Evolutionary conservation across 768 basidiomycete genomes (phyloP).

Genomic region (Naganishia antarctica): DNA sequence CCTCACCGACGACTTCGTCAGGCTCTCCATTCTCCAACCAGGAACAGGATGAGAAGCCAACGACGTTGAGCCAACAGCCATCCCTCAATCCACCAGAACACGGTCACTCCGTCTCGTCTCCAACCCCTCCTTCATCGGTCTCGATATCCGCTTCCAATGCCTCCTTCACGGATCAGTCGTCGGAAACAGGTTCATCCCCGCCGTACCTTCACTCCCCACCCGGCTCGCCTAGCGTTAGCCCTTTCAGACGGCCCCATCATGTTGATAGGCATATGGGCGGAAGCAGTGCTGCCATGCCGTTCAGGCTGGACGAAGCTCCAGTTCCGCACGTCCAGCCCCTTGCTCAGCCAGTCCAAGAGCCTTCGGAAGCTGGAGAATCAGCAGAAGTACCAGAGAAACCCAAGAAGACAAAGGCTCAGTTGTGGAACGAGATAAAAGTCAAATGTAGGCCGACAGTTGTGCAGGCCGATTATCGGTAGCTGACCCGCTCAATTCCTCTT

Average conservation of each 20-base stretch:
- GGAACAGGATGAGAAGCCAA: conserved; percentile 30
- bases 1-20: conserved; percentile 37
- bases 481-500: not conserved
- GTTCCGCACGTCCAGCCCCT: not conserved
- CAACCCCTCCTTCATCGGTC: not conserved
- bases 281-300: not conserved
- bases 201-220: conserved; percentile 21
- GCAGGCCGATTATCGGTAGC: not conserved
- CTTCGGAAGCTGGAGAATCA: not conserved
- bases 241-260: not conserved
- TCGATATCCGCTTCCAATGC: not conserved
- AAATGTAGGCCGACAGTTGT: conserved; percentile 60
- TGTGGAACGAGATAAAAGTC: conserved; percentile 91
- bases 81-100: not conserved
- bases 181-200: conserved; percentile 17
- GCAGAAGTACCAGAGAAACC: conserved; percentile 5
- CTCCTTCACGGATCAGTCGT: conserved; percentile 5
- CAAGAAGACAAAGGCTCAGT: conserved; percentile 64
- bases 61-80: not conserved
- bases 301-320: not conserved
- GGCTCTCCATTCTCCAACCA: conserved; percentile 37
- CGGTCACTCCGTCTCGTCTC: not conserved
- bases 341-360: not conserved
- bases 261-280: not conserved
- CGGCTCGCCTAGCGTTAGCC: conserved; percentile 10